Evolutionary conservation across 768 basidiomycete species (phyloP).

Genomic region (Collybia sordida): DNA sequence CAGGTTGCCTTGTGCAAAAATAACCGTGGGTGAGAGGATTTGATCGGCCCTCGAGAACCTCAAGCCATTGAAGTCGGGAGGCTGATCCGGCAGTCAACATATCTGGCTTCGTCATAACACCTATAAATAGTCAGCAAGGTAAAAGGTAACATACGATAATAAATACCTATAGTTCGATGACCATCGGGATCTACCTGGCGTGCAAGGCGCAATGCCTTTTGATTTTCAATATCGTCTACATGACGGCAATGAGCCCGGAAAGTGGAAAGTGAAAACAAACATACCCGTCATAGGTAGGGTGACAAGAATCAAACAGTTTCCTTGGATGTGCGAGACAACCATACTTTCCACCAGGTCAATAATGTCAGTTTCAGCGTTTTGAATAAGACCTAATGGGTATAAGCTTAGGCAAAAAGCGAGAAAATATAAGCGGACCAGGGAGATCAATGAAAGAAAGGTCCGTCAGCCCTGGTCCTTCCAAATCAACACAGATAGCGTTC

Average conservation of each 20-base stretch:
- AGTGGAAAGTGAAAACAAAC: slow-evolving; percentile 1
- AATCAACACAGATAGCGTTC: slow-evolving; percentile 37
- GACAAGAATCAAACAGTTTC: slow-evolving; percentile 50
- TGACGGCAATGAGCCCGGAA: neutral
- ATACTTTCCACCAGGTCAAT: slow-evolving; percentile 45
- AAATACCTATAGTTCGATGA: slow-evolving; percentile 46
- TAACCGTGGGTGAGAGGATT: slow-evolving; percentile 36
- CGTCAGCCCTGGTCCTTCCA: slow-evolving; percentile 29
- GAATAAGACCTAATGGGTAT: slow-evolving; percentile 41
- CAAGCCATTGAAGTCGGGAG: slow-evolving; percentile 34
- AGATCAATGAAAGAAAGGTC: slow-evolving; percentile 34
- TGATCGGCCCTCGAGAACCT: slow-evolving; percentile 33
- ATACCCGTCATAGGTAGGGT: slow-evolving; percentile 50
- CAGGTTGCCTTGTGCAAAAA: slow-evolving; percentile 38
- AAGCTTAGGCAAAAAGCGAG: neutral
- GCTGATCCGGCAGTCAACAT: slow-evolving; percentile 33
- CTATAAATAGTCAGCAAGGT: slow-evolving; percentile 19
- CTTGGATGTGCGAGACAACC: slow-evolving; percentile 42
- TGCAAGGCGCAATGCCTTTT: slow-evolving; percentile 47
- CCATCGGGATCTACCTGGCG: slow-evolving; percentile 41
- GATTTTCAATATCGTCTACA: slow-evolving; percentile 55
- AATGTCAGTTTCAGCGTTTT: slow-evolving; percentile 40
- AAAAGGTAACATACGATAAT: too few species aligned
- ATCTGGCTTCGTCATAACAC: slow-evolving; percentile 55
- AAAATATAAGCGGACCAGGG: slow-evolving; percentile 20